A percentile compares a stretch with the other conserved stretches of the same genome.
Evolutionary conservation across 345 rosid genomes (phyloP).

Genomic region (Citrus australasica): DNA sequence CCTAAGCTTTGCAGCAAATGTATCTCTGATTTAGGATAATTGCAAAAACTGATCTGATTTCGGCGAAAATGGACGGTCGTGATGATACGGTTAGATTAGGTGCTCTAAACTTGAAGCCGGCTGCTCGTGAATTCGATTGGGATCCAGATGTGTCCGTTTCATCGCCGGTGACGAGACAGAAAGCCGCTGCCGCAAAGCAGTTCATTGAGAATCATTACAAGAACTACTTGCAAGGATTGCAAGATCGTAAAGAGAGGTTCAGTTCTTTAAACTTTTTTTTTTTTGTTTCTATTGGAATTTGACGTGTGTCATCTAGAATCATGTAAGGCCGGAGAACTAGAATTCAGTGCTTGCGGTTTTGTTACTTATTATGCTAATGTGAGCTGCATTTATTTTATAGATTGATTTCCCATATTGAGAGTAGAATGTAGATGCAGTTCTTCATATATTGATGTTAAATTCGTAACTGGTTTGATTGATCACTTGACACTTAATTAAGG

Average conservation of each 20-base stretch:
- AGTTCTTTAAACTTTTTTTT: background rate
- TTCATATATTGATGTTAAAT: background rate
- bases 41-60: conserved; percentile 1
- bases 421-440: background rate
- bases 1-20: conserved; percentile 7
- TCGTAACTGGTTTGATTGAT: background rate
- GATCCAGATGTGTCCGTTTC: conserved; percentile 76
- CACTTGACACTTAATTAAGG: background rate
- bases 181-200: conserved; percentile 96
- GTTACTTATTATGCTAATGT: background rate
- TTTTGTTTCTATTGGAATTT: conserved; percentile 3
- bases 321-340: conserved; percentile 1
- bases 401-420: background rate
- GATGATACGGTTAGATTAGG: conserved; percentile 82
- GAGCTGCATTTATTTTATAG: background rate
- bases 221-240: conserved; percentile 88
- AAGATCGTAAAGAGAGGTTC: conserved; percentile 91
- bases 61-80: conserved; percentile 66
- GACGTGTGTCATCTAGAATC: background rate
- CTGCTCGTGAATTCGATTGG: conserved; percentile 57
- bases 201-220: conserved; percentile 97
- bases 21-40: conserved; percentile 2
- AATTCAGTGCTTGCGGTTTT: conserved; percentile 2
- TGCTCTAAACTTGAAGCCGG: conserved; percentile 55
- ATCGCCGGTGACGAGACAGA: conserved; percentile 94